phyloP scores from a whole-genome alignment of 176 grass and related monocot genomes.

The Leersia perrieri region DNA sequence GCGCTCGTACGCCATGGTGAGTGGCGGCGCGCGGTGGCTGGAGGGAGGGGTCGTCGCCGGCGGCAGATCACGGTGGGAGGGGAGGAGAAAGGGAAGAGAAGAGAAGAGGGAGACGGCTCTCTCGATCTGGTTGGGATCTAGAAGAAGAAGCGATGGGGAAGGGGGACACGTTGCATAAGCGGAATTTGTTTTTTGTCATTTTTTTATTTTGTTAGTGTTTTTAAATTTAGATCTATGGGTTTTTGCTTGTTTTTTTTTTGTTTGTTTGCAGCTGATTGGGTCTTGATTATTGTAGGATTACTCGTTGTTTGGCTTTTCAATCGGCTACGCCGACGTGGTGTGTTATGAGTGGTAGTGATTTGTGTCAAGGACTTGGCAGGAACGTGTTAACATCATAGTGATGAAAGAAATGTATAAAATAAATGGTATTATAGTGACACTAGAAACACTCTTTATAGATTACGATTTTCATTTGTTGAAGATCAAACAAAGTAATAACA shows the following conservation, averaged over 20 bases:
- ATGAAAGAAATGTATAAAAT: not conserved
- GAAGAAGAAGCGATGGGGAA: slow-evolving; percentile 19
- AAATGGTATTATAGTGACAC: no score
- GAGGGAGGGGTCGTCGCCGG: slow-evolving; percentile 10
- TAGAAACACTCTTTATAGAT: no score
- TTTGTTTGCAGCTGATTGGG: not conserved
- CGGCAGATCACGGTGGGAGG: slow-evolving; percentile 40
- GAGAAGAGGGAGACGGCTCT: not conserved
- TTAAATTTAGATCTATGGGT: not conserved
- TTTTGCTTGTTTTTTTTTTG: not conserved
- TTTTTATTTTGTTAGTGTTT: not conserved
- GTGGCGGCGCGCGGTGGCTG: slow-evolving; percentile 15
- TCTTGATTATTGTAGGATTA: not conserved
- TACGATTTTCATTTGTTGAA: no score
- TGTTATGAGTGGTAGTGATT: not conserved
- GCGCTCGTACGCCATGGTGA: slow-evolving; percentile 78
- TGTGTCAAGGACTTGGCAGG: not conserved
- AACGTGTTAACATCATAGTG: not conserved
- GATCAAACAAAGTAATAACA: no score
- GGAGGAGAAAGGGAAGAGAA: not conserved
- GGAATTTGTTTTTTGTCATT: not conserved
- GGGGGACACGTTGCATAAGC: slow-evolving; percentile 42
- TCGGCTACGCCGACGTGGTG: no score
- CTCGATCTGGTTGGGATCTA: slow-evolving; percentile 47
- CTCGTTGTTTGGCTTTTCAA: not conserved